These are phyloP conservation scores for Phytophthora ohioensis DNA, from an alignment of 352 stramenopile genomes.

Conservation along the genomic window DNA sequence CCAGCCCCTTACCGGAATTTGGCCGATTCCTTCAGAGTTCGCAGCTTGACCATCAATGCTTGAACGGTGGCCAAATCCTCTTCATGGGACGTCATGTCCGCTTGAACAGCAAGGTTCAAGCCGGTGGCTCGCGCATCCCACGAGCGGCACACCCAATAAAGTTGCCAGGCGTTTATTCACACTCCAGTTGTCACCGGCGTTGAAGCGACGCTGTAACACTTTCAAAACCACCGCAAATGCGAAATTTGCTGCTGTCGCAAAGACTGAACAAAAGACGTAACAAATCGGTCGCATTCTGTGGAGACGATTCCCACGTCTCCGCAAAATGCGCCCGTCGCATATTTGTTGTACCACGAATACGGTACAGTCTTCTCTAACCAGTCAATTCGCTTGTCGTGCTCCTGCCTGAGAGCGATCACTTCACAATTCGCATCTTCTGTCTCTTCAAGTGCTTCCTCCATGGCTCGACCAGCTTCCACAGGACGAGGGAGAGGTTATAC, in stretches of 20 bases:
- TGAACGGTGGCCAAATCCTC: constrained; percentile 6
- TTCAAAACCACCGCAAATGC: not conserved
- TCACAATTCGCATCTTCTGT: no score
- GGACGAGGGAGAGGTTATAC: constrained; percentile 1
- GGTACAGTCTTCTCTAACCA: not conserved
- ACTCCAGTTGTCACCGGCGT: constrained; percentile 3
- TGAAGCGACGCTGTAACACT: not conserved
- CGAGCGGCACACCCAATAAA: not conserved
- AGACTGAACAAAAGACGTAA: not conserved
- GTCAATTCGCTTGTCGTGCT: not conserved
- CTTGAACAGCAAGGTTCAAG: constrained; percentile 3
- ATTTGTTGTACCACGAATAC: not conserved
- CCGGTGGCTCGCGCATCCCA: constrained; percentile 5
- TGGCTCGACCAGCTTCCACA: not conserved
- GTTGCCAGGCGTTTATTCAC: constrained; percentile 2
- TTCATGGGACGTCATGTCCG: constrained; percentile 4
- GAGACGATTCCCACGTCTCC: not conserved
- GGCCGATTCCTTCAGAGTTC: constrained; percentile 6
- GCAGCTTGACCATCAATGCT: constrained; percentile 7
- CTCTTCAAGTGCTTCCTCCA: not conserved
- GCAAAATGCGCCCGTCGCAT: not conserved
- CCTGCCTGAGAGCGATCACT: no score
- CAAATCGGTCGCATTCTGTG: not conserved
- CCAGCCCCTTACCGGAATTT: constrained; percentile 1
- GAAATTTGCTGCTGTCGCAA: not conserved